A percentile compares a stretch with the other conserved stretches of the same genome.
These are phyloP conservation scores for Dichotomopilus funicola DNA, from an alignment of 2,329 filamentous ascomycete species.

Conservation along the genomic window DNA sequence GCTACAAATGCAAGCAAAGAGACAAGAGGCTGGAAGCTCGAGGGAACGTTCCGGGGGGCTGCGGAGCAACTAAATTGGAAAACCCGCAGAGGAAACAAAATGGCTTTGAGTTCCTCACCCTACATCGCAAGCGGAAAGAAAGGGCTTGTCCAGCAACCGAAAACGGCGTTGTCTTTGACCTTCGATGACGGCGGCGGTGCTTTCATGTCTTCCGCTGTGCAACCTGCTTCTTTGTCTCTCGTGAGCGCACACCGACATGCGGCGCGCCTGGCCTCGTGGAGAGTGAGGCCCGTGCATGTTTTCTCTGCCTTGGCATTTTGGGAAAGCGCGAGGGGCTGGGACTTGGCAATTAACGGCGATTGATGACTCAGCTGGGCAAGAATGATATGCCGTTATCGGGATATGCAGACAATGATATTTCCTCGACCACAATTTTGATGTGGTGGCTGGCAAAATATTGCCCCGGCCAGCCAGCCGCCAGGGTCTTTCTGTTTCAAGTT, in stretches of 20 bases:
- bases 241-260: too few species aligned
- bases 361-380: not conserved
- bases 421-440: too few species aligned
- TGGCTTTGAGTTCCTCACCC: conserved; percentile 3
- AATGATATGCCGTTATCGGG: not conserved
- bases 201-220: conserved; percentile 14
- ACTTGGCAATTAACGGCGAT: not conserved
- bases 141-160: conserved; percentile 21
- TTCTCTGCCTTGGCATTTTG: not conserved
- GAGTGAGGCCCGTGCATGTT: conserved; percentile 2
- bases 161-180: conserved; percentile 22
- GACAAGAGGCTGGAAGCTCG: not conserved
- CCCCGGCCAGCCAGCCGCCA: not conserved
- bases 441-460: not conserved
- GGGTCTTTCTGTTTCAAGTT: not conserved
- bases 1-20: not conserved
- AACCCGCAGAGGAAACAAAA: conserved; percentile 4
- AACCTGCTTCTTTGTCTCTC: conserved; percentile 15
- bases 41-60: not conserved
- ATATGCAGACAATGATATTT: not conserved
- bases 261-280: not conserved
- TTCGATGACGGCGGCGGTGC: not conserved
- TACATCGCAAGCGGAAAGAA: conserved; percentile 22
- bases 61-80: conserved; percentile 14
- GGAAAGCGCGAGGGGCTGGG: not conserved